Conservation (phyloP, 129 eudicot species). For the Helichrysum umbraculigerum region DNA sequence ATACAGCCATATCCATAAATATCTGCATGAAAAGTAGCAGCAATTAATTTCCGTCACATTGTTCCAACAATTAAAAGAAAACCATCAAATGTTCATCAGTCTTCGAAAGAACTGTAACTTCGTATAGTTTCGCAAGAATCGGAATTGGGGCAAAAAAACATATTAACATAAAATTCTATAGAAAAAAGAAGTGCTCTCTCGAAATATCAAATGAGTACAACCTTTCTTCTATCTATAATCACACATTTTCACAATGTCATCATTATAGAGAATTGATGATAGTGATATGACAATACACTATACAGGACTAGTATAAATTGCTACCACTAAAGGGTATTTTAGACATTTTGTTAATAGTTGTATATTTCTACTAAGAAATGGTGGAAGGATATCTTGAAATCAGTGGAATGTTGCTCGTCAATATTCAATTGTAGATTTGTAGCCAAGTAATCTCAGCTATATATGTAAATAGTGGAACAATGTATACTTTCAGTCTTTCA, state of each 20-base stretch:
- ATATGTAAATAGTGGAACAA: too few species aligned
- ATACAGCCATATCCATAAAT: constrained; percentile 89
- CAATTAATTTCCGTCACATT: background rate
- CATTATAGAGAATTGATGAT: background rate
- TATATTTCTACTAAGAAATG: background rate
- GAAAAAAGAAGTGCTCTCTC: background rate
- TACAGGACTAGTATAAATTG: background rate
- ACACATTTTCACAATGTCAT: background rate
- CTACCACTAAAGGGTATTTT: background rate
- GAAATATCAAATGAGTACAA: too few species aligned
- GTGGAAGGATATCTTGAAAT: too few species aligned
- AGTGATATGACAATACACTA: background rate
- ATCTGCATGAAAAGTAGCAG: constrained; percentile 47
- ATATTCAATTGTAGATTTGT: too few species aligned
- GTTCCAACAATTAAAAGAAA: constrained; percentile 2
- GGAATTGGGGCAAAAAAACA: too few species aligned
- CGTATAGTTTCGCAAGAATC: too few species aligned
- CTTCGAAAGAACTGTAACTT: background rate
- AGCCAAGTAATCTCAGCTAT: too few species aligned
- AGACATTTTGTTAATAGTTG: background rate
- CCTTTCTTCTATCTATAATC: too few species aligned
- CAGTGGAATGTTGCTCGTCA: too few species aligned
- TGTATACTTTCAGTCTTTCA: too few species aligned
- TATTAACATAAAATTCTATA: background rate
- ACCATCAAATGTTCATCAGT: background rate